Evolutionary conservation across 2,329 filamentous ascomycete species (phyloP).

Genomic region (Tolypocladium guangdongense): DNA sequence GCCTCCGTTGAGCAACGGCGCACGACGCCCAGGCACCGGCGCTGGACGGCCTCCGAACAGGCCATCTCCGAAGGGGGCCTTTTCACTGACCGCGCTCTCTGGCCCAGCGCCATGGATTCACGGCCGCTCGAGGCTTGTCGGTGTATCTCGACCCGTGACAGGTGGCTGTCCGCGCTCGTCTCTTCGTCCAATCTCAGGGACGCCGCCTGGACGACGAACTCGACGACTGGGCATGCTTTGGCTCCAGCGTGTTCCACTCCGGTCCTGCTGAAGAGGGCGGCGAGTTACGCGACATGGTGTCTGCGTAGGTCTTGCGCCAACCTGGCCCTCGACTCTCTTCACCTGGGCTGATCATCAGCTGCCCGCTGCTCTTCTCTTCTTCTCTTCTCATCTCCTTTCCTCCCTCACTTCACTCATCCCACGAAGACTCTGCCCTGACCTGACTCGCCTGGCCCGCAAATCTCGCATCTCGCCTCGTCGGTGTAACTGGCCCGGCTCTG

Average conservation of each 20-base stretch:
- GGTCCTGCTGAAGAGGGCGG: not conserved
- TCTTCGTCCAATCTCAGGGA: not conserved
- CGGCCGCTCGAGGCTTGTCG: not conserved
- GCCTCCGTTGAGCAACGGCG: not conserved
- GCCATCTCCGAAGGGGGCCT: not conserved
- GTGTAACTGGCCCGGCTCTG: not conserved
- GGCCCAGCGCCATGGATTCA: too few species aligned
- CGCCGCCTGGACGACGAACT: not conserved
- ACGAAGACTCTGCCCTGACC: not conserved
- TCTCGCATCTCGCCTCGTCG: not conserved
- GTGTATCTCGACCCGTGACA: not conserved
- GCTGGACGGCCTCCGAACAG: not conserved
- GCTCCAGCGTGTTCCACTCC: not conserved
- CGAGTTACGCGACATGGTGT: not conserved
- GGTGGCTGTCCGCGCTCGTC: not conserved
- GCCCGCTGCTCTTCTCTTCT: not conserved
- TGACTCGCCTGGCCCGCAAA: not conserved
- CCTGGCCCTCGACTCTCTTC: not conserved
- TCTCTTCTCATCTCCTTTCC: not conserved
- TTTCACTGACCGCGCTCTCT: not conserved
- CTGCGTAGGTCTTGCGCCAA: not conserved
- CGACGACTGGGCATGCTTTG: not conserved
- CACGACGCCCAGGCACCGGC: not conserved
- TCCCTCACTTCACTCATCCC: not conserved
- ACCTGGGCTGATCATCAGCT: not conserved